Evolutionary conservation across 371 early-diverging fungal genomes (phyloP).

Genomic region (Rhizopus microsporus): DNA sequence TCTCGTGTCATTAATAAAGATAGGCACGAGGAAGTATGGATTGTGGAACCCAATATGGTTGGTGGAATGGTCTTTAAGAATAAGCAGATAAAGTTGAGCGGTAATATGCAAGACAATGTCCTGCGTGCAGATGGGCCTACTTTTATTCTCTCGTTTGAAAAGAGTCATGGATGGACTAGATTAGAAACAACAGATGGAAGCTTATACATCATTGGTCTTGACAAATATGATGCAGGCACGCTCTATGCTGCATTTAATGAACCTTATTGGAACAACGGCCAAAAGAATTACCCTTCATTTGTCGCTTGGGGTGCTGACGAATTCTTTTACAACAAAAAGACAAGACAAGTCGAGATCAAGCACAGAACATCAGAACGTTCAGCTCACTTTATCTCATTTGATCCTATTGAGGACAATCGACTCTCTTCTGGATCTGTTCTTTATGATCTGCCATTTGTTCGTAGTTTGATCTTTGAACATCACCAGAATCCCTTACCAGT

Average conservation of each 20-base stretch:
- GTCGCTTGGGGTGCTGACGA: slow-evolving; percentile 56
- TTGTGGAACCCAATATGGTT: slow-evolving; percentile 59
- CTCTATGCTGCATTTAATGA: slow-evolving; percentile 61
- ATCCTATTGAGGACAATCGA: slow-evolving; percentile 14
- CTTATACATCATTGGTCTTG: slow-evolving; percentile 49
- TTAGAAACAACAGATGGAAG: slow-evolving; percentile 35
- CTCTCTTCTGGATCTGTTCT: slow-evolving; percentile 3
- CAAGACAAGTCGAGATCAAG: slow-evolving; percentile 29
- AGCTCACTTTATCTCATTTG: slow-evolving; percentile 37
- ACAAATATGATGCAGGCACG: slow-evolving; percentile 50
- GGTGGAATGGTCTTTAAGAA: slow-evolving; percentile 67
- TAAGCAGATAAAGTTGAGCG: slow-evolving; percentile 36
- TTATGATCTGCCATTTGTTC: slow-evolving; percentile 31
- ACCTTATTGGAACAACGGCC: slow-evolving; percentile 47
- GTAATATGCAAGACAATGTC: slow-evolving; percentile 45
- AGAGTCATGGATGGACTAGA: slow-evolving; percentile 51
- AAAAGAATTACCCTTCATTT: slow-evolving; percentile 29
- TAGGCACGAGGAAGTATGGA: slow-evolving; percentile 64
- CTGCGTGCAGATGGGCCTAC: slow-evolving; percentile 35
- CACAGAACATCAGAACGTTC: slow-evolving; percentile 26
- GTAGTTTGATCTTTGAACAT: slow-evolving; percentile 16
- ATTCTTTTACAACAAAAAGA: slow-evolving; percentile 34
- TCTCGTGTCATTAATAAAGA: slow-evolving; percentile 37
- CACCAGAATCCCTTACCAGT: slow-evolving; percentile 26
- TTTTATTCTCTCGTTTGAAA: slow-evolving; percentile 52